A percentile compares a stretch with the other conserved stretches of the same genome.
These are phyloP conservation scores for Mollisia scopiformis DNA, from an alignment of 2,329 filamentous ascomycete genomes.

Conservation along the genomic window DNA sequence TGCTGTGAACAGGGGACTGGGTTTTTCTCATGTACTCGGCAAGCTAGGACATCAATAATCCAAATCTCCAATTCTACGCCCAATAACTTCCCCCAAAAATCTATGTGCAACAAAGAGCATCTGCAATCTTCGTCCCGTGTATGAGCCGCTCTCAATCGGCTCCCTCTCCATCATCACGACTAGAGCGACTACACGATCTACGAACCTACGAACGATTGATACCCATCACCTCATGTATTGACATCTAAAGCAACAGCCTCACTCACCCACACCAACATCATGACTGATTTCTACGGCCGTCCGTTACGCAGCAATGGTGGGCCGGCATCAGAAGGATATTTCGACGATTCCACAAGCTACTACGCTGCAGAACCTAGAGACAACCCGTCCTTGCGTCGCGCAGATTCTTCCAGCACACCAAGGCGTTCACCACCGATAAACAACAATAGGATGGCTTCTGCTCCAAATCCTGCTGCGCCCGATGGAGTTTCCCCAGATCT, in stretches of 20 bases:
- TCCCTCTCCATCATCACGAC: not conserved
- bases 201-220: not conserved
- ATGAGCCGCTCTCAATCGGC: not conserved
- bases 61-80: not conserved
- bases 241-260: conserved; percentile 25
- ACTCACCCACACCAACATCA: conserved; percentile 24
- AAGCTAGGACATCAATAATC: not conserved
- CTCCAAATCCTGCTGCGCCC: conserved; percentile 14
- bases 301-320: conserved; percentile 24
- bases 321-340: conserved; percentile 17
- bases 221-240: conserved; percentile 23
- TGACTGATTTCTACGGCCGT: conserved; percentile 31
- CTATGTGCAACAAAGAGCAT: not conserved
- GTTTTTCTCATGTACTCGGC: not conserved
- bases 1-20: not conserved
- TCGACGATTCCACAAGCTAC: conserved; percentile 26
- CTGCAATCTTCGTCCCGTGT: not conserved
- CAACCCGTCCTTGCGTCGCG: conserved; percentile 19
- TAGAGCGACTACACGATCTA: not conserved
- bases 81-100: not conserved
- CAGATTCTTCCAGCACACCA: conserved; percentile 21
- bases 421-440: conserved; percentile 25
- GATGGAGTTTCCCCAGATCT: conserved; percentile 60
- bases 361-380: conserved; percentile 30
- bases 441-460: conserved; percentile 25